These are phyloP conservation scores for Dryas alaskensis DNA, from an alignment of 306 rosid species.

Conservation along the genomic window DNA sequence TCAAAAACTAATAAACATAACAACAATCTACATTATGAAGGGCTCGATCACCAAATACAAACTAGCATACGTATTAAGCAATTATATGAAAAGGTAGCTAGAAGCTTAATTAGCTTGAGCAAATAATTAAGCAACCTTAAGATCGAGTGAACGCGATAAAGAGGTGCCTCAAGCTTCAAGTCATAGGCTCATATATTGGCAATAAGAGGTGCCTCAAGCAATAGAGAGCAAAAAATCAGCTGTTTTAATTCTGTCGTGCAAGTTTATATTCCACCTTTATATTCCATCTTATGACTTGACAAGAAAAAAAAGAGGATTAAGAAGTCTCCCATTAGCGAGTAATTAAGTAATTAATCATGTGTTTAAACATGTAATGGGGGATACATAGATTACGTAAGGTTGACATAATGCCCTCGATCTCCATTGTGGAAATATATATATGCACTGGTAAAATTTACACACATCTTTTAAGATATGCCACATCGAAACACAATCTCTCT, in stretches of 20 bases:
- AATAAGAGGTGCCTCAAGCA: background rate
- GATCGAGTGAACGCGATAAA: background rate
- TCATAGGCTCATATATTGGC: background rate
- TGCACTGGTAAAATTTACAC: background rate
- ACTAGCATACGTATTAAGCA: too few species aligned
- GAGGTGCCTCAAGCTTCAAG: conserved; percentile 2
- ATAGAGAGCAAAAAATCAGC: background rate
- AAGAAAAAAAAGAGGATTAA: background rate
- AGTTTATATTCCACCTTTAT: background rate
- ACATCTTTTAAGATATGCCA: background rate
- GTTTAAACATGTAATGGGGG: background rate
- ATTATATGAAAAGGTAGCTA: background rate
- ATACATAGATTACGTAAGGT: too few species aligned
- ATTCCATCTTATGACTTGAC: background rate
- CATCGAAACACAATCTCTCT: background rate
- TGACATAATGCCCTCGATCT: background rate
- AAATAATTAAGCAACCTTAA: background rate
- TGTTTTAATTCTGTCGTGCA: background rate
- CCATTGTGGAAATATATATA: background rate
- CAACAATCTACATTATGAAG: too few species aligned
- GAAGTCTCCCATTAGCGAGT: background rate
- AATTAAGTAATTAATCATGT: background rate
- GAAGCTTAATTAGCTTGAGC: background rate
- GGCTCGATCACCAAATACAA: too few species aligned
- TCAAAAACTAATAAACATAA: too few species aligned